phyloP scores from a whole-genome alignment of 1,284 basidiomycete species.

The Schizophyllum amplum region DNA sequence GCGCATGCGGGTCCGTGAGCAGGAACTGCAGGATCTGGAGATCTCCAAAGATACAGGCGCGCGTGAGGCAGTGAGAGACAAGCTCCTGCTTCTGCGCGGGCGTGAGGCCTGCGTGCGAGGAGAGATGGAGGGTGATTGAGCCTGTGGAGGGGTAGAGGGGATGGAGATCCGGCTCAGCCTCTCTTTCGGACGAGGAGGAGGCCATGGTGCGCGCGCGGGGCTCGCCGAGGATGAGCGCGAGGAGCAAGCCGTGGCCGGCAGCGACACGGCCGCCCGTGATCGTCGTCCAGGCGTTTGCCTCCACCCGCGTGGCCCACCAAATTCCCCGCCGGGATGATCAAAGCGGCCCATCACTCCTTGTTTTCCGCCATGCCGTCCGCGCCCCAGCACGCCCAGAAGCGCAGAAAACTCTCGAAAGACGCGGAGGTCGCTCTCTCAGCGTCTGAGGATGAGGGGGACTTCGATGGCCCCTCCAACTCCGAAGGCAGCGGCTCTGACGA shows the following conservation, averaged over 20 bases:
- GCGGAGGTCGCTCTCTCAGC: slow-evolving; percentile 8
- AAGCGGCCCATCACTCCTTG: background rate
- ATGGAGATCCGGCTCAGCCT: slow-evolving; percentile 67
- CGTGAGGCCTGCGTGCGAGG: slow-evolving; percentile 56
- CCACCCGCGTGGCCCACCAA: too few species aligned
- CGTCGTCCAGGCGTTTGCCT: too few species aligned
- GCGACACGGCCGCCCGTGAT: too few species aligned
- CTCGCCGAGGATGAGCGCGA: background rate
- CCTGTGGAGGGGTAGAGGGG: slow-evolving; percentile 64
- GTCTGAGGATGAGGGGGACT: slow-evolving; percentile 17
- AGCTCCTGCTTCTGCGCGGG: slow-evolving; percentile 60
- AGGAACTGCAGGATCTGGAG: slow-evolving; percentile 62
- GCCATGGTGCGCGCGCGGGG: slow-evolving; percentile 8
- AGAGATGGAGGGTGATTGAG: slow-evolving; percentile 55
- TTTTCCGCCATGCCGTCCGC: slow-evolving; percentile 22
- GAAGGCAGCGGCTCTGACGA: slow-evolving; percentile 18
- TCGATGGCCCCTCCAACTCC: slow-evolving; percentile 24
- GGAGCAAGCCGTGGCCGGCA: background rate
- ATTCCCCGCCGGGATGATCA: too few species aligned
- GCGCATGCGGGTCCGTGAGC: slow-evolving; percentile 63
- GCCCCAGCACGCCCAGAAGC: slow-evolving; percentile 24
- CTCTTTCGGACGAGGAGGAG: slow-evolving; percentile 13
- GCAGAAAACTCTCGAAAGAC: slow-evolving; percentile 28
- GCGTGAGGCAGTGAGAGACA: slow-evolving; percentile 60
- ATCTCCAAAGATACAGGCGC: slow-evolving; percentile 72